Evolutionary conservation across 495 filamentous ascomycete species (phyloP), one percentile per base, ranked within the genome.

Genomic region (Penicillium arizonense): DNA sequence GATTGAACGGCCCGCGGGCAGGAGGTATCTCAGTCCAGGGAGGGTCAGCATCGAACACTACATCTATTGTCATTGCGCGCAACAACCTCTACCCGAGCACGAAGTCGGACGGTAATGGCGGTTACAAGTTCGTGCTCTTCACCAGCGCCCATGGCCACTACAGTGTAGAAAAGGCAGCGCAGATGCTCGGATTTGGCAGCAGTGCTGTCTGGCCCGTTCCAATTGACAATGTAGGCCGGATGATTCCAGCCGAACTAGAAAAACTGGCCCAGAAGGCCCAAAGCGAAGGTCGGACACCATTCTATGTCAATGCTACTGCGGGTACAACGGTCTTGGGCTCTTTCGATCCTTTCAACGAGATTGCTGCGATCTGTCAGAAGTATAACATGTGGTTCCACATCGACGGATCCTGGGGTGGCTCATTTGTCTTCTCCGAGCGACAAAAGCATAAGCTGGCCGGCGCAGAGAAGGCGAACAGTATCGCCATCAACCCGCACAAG

Each of bases 251-350:
- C 0, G 85, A 82, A 32, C 76, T 97, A 11, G 80, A 86, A 34
- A 71, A 73, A 0, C 69, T 82, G 13, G 74, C 96, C 21, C 35
- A 75, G 12, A 74, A 76, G 51, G 82, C 87, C 18, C 77, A 82
- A 50, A 54, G 57, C 10, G 77, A 84, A 58, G 87, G 88, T 35
- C 79, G 81, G 48, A 92, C 88, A 5, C 93, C 94, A 0, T 89
- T 98, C 59, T 98, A 93, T 71, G 90, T 97, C 63, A 97, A 96
- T 63, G 88, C 93, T 4, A 96, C 93, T 1, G 93, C 94, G 4
- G 93, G 93, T 16, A 97, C 94, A 13, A 98, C 94, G 3, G 94
- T 96, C 9, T 71, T 92, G 52, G 94, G 93, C 16, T 90, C 89
- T 12, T 98, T 87, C 65, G 93, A 97, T 67, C 89, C 88, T 2